Percentiles rank a stretch among this genome's conserved stretches.
These are phyloP conservation scores for Cercospora zeae-maydis DNA, from an alignment of 2,329 filamentous ascomycete genomes.

Conservation along the genomic window DNA sequence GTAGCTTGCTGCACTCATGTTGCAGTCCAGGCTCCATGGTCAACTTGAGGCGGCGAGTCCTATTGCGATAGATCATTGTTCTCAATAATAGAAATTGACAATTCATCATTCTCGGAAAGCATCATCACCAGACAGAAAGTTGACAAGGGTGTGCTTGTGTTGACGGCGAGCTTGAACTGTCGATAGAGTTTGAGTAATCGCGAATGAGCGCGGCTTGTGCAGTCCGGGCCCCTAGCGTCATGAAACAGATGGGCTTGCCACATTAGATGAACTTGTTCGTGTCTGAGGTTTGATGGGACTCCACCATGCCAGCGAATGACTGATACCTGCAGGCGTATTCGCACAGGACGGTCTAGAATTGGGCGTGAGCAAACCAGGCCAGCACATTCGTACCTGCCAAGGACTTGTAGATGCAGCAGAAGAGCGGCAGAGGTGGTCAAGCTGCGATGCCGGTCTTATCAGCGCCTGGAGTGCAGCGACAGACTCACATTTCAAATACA, in stretches of 20 bases:
- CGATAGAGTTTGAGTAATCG: neutral
- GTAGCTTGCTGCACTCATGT: neutral
- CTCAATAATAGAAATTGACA: slow-evolving; percentile 2
- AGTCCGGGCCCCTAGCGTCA: neutral
- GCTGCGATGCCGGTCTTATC: neutral
- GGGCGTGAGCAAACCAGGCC: neutral
- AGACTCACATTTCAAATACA: neutral
- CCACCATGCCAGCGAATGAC: no score
- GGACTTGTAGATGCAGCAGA: neutral
- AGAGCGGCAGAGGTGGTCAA: neutral
- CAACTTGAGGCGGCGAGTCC: neutral
- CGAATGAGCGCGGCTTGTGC: neutral
- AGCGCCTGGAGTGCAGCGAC: neutral
- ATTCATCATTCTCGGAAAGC: slow-evolving; percentile 3
- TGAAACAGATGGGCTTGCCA: neutral
- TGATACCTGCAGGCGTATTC: neutral
- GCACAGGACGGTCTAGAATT: neutral
- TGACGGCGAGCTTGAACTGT: neutral
- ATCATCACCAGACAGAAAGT: neutral
- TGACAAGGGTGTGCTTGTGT: slow-evolving; percentile 5
- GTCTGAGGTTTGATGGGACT: neutral
- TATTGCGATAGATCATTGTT: neutral
- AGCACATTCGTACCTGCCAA: neutral
- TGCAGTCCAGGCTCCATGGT: neutral
- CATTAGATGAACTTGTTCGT: neutral